A percentile compares a stretch with the other conserved stretches of the same genome.
Conservation (phyloP, 2,329 filamentous ascomycete species). For the Exophiala phaeomuriformis region DNA sequence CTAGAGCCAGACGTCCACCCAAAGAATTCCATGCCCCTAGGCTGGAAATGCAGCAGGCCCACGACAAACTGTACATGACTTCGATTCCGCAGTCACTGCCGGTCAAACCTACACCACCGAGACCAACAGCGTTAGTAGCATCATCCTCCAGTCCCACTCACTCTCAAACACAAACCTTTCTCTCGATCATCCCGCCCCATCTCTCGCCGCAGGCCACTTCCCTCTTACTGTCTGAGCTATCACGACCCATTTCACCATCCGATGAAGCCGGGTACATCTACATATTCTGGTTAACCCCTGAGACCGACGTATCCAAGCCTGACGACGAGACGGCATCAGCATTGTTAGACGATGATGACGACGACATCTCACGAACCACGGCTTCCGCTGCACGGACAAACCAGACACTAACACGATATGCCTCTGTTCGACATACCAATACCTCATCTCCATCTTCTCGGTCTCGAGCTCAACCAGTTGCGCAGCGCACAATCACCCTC, state of each 20-base stretch:
- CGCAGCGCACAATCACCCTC: slow-evolving; percentile 55
- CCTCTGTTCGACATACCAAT: slow-evolving; percentile 18
- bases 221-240: slow-evolving; percentile 66
- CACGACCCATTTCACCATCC: slow-evolving; percentile 62
- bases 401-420: slow-evolving; percentile 35
- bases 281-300: slow-evolving; percentile 91
- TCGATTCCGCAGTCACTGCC: slow-evolving; percentile 9
- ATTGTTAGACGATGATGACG: slow-evolving; percentile 41
- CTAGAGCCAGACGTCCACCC: background rate
- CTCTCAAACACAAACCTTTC: slow-evolving; percentile 41
- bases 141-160: slow-evolving; percentile 17
- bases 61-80: background rate
- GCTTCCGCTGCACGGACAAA: slow-evolving; percentile 29
- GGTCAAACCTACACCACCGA: slow-evolving; percentile 8
- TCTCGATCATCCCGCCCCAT: slow-evolving; percentile 62
- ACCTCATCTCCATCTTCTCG: background rate
- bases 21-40: background rate
- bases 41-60: slow-evolving; percentile 11
- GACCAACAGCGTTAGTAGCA: slow-evolving; percentile 17
- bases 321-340: slow-evolving; percentile 54
- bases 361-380: slow-evolving; percentile 4
- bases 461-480: slow-evolving; percentile 27
- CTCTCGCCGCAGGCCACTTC: slow-evolving; percentile 63
- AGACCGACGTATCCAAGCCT: slow-evolving; percentile 47
- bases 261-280: slow-evolving; percentile 93